Base-by-base conservation (phyloP, 345 rosid species). In the Arabidopsis arenosa region DNA sequence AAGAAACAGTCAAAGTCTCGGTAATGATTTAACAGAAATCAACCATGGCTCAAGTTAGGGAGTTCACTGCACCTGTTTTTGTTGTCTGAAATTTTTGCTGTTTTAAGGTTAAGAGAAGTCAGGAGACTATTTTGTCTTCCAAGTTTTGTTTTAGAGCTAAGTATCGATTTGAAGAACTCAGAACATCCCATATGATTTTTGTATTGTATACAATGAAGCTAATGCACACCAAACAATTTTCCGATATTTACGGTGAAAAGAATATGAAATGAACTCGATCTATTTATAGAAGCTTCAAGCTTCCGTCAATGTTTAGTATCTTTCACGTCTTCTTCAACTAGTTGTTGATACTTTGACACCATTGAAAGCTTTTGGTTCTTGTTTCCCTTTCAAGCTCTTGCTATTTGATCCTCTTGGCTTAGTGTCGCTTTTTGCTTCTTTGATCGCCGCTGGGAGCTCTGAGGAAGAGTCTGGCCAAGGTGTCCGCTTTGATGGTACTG, bases 391-490 rank as follows among this genome's bases (percentile, higher is more conserved):
- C 0, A 32, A 28, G 66, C 79, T 80, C 63, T 88, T 83, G 41
- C 82, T 86, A 82, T 78, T 86, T 15, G 93, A 73, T 83, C 86
- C 78, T 80, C 93, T 82, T 47, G 82, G 72, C 85, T 86, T 94
- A 28, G 88, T 32, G 10, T 36, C n/a, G 62, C 28, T 52, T 63
- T 83, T 83, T 0, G 14, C 78, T 70, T 91, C 93, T 65, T 79
- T 80, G 63, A 63, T 69, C 35, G 26, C 72, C 53, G 36, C 70
- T 12, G 85, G 81, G 74, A 89, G 91, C 80, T 88, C 93, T 5
- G 93, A 92, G 62, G 96, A 90, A 35, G 90, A 74, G 68, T 87
- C 96, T 17, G 90, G 90, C 96, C 97, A 92, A 3, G 94, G 97
- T 18, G 97, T 90, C 17, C 81, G 88, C 70, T 90, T 90, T 3